Conservation (phyloP, 2,329 filamentous ascomycete species). For the Tolypocladium amazonense region DNA sequence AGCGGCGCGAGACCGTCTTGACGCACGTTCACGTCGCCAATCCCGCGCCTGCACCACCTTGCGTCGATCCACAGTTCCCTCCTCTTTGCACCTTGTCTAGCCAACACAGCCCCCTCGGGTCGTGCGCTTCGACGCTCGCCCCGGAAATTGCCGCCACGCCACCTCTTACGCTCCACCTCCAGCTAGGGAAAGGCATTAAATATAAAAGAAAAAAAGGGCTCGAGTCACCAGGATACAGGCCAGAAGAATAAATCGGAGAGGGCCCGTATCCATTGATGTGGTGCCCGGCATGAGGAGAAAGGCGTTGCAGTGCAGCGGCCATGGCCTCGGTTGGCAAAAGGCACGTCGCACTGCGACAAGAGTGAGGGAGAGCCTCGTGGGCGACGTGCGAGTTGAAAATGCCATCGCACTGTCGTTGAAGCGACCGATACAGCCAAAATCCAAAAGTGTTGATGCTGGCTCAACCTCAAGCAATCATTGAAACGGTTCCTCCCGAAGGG, state of each 20-base stretch:
- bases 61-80: neutral
- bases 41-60: neutral
- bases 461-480: conserved; percentile 1
- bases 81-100: neutral
- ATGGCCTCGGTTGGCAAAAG: neutral
- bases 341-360: neutral
- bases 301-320: neutral
- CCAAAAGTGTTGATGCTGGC: neutral
- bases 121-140: neutral
- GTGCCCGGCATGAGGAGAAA: neutral
- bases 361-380: neutral
- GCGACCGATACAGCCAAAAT: neutral
- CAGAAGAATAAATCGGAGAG: conserved; percentile 1
- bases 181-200: conserved; percentile 1
- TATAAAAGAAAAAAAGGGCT: conserved; percentile 1
- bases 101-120: neutral
- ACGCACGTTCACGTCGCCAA: neutral
- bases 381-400: neutral
- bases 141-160: neutral
- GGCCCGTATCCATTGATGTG: neutral
- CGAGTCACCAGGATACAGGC: conserved; percentile 1
- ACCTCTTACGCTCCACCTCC: neutral
- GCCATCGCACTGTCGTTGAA: neutral
- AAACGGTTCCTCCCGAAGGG: conserved; percentile 17
- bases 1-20: neutral